phyloP scores from a whole-genome alignment of 768 basidiomycete genomes.

The Pleurotus platypus region DNA sequence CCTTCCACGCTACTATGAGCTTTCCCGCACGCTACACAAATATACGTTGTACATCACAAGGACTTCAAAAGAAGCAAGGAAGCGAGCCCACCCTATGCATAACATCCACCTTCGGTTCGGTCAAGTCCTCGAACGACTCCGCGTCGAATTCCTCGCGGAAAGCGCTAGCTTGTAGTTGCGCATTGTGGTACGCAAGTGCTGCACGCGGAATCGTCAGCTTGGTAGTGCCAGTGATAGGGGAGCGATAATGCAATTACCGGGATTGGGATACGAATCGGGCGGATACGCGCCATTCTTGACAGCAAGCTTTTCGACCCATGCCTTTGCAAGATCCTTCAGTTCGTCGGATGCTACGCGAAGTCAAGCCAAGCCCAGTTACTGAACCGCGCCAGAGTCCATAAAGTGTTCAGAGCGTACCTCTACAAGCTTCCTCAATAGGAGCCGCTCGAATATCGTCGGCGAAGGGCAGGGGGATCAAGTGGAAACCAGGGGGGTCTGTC shows the following conservation, averaged over 20 bases:
- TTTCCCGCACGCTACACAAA: conserved; percentile 57
- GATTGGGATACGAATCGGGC: conserved; percentile 90
- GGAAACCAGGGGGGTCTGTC: conserved; percentile 86
- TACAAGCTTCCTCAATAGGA: conserved; percentile 59
- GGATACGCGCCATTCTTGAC: conserved; percentile 78
- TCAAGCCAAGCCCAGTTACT: no score
- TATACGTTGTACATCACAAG: conserved; percentile 3
- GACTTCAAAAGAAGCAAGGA: conserved; percentile 17
- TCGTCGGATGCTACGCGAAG: conserved; percentile 56
- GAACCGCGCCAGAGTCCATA: no score
- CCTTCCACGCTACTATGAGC: conserved; percentile 71
- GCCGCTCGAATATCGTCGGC: conserved; percentile 90
- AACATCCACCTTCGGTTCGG: conserved; percentile 68
- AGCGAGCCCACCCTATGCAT: conserved; percentile 65
- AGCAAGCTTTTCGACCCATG: conserved; percentile 76
- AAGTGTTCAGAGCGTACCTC: conserved; percentile 39
- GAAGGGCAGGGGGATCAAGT: conserved; percentile 90
- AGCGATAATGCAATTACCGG: conserved; percentile 49
- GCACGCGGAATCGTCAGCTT: conserved; percentile 9
- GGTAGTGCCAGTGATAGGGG: conserved; percentile 7
- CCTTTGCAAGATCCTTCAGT: conserved; percentile 60
- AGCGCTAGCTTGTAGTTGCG: conserved; percentile 86
- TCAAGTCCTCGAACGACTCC: conserved; percentile 76
- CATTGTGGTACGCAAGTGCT: conserved; percentile 88
- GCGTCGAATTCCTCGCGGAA: conserved; percentile 88